Conservation (phyloP, 2,329 filamentous ascomycete genomes). For the Diaporthe vexans region DNA sequence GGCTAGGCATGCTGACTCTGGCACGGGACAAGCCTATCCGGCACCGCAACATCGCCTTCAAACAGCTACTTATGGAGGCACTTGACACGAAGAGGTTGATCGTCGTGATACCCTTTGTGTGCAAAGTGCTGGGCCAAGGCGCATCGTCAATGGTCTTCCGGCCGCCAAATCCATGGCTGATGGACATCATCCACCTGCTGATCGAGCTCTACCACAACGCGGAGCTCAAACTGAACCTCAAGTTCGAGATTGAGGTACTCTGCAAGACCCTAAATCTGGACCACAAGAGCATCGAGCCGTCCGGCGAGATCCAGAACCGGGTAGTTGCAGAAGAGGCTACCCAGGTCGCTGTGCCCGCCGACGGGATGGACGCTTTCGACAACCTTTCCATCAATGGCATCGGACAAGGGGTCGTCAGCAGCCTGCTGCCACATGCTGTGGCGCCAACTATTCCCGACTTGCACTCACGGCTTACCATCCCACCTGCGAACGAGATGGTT, state of each 20-base stretch:
- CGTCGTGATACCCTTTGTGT: slow-evolving; percentile 96
- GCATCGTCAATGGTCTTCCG: slow-evolving; percentile 89
- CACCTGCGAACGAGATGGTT: slow-evolving; percentile 84
- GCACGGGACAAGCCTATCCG: slow-evolving; percentile 96
- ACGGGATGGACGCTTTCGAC: slow-evolving; percentile 85
- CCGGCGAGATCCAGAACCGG: slow-evolving; percentile 86
- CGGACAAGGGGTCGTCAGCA: slow-evolving; percentile 75
- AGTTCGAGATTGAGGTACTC: slow-evolving; percentile 98
- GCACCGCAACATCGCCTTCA: slow-evolving; percentile 97
- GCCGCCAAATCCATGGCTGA: slow-evolving; percentile 96
- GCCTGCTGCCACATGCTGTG: slow-evolving; percentile 83
- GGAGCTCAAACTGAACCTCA: slow-evolving; percentile 95
- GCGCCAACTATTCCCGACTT: slow-evolving; percentile 88
- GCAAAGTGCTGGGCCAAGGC: slow-evolving; percentile 92
- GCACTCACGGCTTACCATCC: slow-evolving; percentile 82
- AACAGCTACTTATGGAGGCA: slow-evolving; percentile 92
- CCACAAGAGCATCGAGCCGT: slow-evolving; percentile 90
- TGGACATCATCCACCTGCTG: slow-evolving; percentile 93
- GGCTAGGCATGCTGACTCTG: slow-evolving; percentile 93
- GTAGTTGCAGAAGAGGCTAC: slow-evolving; percentile 73
- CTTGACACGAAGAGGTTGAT: slow-evolving; percentile 93
- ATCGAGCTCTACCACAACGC: slow-evolving; percentile 95
- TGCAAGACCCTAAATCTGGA: slow-evolving; percentile 95
- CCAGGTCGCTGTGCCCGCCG: slow-evolving; percentile 74
- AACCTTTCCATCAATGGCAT: slow-evolving; percentile 84